Evolutionary conservation across 2,329 filamentous ascomycete genomes (phyloP), one percentile per base, ranked within the genome.

Genomic region (Aspergillus fijiensis): DNA sequence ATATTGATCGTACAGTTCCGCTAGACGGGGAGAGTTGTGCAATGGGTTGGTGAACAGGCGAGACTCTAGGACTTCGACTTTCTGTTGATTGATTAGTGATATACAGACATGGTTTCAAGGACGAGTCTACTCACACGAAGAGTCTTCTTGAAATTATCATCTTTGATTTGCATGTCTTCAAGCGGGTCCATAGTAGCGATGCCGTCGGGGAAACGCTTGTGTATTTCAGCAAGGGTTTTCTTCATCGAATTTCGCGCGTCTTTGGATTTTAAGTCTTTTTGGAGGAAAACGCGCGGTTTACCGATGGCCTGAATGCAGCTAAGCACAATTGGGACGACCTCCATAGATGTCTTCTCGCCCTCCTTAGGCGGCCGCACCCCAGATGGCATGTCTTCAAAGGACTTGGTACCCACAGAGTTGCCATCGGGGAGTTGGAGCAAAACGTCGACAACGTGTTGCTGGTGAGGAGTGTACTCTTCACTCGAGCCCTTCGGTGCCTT

Each of bases 51-150:
- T 86, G 29, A 98, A 79, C 23, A 99, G 82, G 55, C 91, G 88
- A 5, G 94, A 95, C 77, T 99, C 95, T 2, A 99, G 85, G 11
- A 98, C 91, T 77, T 99, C 95, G 62, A 99, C 97, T 85, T 98
- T 98, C 77, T 92, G 81, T 59, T 19, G 16, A 6, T 60, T 74
- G 66, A 72, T 65, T 57, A 59, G 14, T 10, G 33, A 57, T 29
- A 5, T 29, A 9, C 9, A 25, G 14, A 12, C 33, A n/a, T 47
- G 7, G 12, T 11, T n/a, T 2, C 39, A 4, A 19, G 31, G 14
- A 4, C 21, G 7, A 7, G 10, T 12, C n/a, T 25, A 70, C 81
- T 69, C 78, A 85, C 83, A 69, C 86, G 79, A 12, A 98, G 84
- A 4, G 97, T 85, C 74, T 92, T 92, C 82, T 96, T 97, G 81